Base-by-base conservation (phyloP, 768 basidiomycete genomes). In the Atractiella rhizophila region DNA sequence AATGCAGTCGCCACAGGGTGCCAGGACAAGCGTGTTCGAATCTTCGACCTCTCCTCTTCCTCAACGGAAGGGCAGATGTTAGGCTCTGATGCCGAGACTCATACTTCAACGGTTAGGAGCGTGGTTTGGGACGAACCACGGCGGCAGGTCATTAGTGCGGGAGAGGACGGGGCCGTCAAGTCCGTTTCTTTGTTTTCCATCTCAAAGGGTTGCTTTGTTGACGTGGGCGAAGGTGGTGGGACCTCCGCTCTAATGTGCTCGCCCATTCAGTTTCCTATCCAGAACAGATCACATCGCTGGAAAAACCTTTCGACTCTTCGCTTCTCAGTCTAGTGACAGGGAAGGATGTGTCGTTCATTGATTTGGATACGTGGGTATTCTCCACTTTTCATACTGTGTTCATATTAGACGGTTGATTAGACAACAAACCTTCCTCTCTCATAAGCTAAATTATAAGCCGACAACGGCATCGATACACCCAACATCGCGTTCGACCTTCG, bases 381-480 rank as follows among this genome's bases (percentile, higher is more conserved):
- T 15, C 34, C 38, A 20, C 15, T 35, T 12, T 21, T n/a, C 35
- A 28, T 15, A 11, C 5, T 29, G 21, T 25, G 18, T 28, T 18
- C 4, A 20, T 19, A 11, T 13, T 4, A 15, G 20, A n/a, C 4
- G 20, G 13, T 13, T 3, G 18, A 5, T 8, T 48, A 48, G 43
- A 7, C 45, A 39, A 5, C 61, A 69, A 35, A 69, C 67, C 15
- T 71, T 74, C 28, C 80, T 83, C 51, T 76, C 69, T 40, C 64
- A 86, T 44, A 72, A 68, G 28, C 68, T 98, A 25, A 66, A 73
- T 5, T 88, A 94, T 56, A 68, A 74, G 19, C 81, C 82, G 3
- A 91, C 88, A 4, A 88, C 82, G 2, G 86, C 83, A 28, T 88
- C 88, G 1, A 73, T 98, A 35, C 88, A 96, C 56, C 91, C 91